phyloP scores from a whole-genome alignment of 345 rosid genomes.

The Syzygium jambos region DNA sequence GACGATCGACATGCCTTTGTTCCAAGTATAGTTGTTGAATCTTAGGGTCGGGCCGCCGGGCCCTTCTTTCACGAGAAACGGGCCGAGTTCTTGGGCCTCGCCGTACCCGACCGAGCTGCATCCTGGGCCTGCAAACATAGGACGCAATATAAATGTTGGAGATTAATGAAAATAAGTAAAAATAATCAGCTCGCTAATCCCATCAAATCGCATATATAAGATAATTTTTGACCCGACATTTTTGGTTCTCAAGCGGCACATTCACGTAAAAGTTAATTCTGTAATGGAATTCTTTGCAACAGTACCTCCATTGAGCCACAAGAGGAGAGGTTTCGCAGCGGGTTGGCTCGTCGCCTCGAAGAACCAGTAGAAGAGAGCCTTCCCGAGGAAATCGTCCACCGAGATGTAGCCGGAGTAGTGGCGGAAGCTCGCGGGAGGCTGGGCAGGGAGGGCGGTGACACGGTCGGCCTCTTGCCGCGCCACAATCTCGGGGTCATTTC shows the following conservation, averaged over 20 bases:
- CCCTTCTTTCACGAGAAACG: conserved; percentile 8
- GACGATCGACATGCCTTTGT: neutral
- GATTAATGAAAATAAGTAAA: neutral
- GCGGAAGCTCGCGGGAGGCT: conserved; percentile 41
- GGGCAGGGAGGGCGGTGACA: conserved; percentile 42
- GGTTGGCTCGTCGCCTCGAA: conserved; percentile 39
- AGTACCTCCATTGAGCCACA: conserved; percentile 76
- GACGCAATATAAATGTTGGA: neutral
- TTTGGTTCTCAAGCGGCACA: neutral
- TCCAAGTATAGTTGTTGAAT: conserved; percentile 13
- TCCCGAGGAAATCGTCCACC: conserved; percentile 8
- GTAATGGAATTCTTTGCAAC: neutral
- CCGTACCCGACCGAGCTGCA: conserved; percentile 18
- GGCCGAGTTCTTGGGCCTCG: conserved; percentile 16
- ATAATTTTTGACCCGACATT: no score
- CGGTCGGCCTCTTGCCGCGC: conserved; percentile 25
- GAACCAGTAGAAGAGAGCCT: conserved; percentile 67
- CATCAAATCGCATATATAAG: no score
- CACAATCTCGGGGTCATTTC: neutral
- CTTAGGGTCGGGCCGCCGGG: conserved; percentile 1
- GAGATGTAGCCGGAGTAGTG: conserved; percentile 59
- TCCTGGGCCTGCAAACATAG: conserved; percentile 13
- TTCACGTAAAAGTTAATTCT: neutral
- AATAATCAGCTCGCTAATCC: neutral
- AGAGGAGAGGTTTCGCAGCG: conserved; percentile 39